phyloP scores from a whole-genome alignment of 2,329 filamentous ascomycete species.

The Hypocreales sp. region DNA sequence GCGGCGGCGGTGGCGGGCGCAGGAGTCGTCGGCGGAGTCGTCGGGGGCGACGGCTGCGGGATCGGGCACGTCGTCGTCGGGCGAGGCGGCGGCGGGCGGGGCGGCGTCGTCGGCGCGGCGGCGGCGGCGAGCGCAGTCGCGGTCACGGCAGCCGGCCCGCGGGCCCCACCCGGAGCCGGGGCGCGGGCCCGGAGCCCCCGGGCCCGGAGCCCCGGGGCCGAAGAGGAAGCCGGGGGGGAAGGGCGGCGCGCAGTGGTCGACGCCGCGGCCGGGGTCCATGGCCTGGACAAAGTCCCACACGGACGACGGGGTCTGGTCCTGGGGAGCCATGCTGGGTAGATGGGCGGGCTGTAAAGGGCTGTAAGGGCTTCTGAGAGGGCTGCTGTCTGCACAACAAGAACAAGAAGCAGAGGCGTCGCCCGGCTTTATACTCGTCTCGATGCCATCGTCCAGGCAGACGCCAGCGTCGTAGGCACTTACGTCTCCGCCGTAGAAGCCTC shows the following conservation, averaged over 20 bases:
- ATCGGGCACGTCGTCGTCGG: constrained; percentile 8
- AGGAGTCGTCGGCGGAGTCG: constrained; percentile 10
- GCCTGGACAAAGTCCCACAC: constrained; percentile 21
- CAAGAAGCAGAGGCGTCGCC: too few relatives aligned
- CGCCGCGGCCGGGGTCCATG: constrained; percentile 19
- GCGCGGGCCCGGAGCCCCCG: too few relatives aligned
- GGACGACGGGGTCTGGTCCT: constrained; percentile 4
- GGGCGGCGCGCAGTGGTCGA: constrained; percentile 20
- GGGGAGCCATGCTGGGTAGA: too few relatives aligned
- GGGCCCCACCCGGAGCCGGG: too few relatives aligned
- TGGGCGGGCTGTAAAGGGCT: too few relatives aligned
- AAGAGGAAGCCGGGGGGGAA: constrained; percentile 20
- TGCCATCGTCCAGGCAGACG: too few relatives aligned
- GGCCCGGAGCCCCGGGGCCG: too few relatives aligned
- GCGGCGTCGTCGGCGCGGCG: constrained; percentile 10
- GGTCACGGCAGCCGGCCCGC: not conserved
- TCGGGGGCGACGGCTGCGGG: constrained; percentile 17
- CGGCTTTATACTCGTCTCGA: too few relatives aligned
- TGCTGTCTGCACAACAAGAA: too few relatives aligned
- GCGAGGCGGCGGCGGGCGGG: not conserved
- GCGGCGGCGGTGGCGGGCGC: constrained; percentile 11
- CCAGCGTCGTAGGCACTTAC: too few relatives aligned
- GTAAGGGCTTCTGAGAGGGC: too few relatives aligned
- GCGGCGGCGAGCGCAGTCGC: constrained; percentile 6
- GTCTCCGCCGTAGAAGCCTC: too few relatives aligned